Percentiles rank a stretch among this genome's conserved stretches.
Evolutionary conservation across 495 filamentous ascomycete species (phyloP).

Genomic region (Margaritispora aquatica): DNA sequence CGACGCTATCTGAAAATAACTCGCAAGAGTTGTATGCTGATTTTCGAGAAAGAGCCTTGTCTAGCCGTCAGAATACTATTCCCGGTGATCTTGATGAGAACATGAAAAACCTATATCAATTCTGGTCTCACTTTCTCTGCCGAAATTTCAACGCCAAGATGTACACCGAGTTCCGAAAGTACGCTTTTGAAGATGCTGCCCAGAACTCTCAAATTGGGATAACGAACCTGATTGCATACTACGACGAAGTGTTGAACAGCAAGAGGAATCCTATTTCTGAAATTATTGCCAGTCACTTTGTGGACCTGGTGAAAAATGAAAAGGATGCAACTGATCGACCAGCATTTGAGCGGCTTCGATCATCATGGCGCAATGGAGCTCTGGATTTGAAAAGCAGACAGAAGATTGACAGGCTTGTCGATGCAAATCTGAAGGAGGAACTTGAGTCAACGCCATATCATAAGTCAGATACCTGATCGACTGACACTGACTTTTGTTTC

Average conservation of each 20-base stretch:
- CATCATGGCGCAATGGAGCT: constrained; percentile 45
- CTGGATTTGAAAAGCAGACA: constrained; percentile 51
- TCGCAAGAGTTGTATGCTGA: constrained; percentile 47
- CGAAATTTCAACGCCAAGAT: constrained; percentile 70
- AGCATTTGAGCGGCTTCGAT: constrained; percentile 43
- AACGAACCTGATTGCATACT: constrained; percentile 51
- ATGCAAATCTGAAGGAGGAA: constrained; percentile 34
- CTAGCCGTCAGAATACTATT: constrained; percentile 44
- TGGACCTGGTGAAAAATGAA: constrained; percentile 43
- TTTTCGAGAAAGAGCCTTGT: constrained; percentile 50
- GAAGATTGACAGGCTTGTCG: constrained; percentile 41
- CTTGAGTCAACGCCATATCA: constrained; percentile 29
- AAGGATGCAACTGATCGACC: constrained; percentile 27
- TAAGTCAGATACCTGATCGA: constrained; percentile 4
- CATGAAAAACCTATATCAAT: constrained; percentile 65
- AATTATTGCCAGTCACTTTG: constrained; percentile 46
- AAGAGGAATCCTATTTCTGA: constrained; percentile 39
- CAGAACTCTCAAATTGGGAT: constrained; percentile 45
- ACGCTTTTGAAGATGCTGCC: constrained; percentile 61
- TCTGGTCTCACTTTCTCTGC: constrained; percentile 74
- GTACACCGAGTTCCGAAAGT: constrained; percentile 72
- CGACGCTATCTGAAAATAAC: constrained; percentile 27
- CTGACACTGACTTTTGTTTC: neutral
- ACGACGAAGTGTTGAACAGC: constrained; percentile 46
- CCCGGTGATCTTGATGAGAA: constrained; percentile 40